Conservation (phyloP, 352 stramenopile genomes). For the Phytophthora lateralis region DNA sequence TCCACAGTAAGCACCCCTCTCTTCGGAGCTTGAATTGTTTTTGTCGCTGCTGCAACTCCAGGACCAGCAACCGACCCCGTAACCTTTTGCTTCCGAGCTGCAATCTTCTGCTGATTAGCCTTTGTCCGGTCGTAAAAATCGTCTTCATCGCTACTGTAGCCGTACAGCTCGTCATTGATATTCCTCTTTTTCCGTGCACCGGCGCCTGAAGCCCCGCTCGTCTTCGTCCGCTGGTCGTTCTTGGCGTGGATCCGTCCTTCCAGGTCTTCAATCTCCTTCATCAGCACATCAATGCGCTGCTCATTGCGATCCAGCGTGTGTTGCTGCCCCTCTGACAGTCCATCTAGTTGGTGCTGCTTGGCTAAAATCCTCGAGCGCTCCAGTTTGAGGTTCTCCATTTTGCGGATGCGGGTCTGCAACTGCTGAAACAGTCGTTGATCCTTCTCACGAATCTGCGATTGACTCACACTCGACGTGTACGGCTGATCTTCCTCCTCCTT, state of each 20-base stretch:
- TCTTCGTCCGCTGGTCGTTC: conserved; percentile 52
- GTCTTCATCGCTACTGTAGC: conserved; percentile 75
- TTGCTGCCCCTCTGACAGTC: conserved; percentile 69
- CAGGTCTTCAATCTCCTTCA: conserved; percentile 69
- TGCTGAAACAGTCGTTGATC: conserved; percentile 82
- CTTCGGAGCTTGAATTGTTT: conserved; percentile 1
- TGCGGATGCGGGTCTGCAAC: conserved; percentile 77
- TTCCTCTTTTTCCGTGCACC: conserved; percentile 24
- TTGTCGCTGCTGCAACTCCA: neutral
- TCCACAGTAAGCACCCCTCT: conserved; percentile 57
- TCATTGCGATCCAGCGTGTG: conserved; percentile 66
- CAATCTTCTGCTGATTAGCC: conserved; percentile 56
- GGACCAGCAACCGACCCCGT: neutral
- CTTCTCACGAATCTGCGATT: conserved; percentile 60
- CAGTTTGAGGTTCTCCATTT: conserved; percentile 81
- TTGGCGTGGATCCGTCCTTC: conserved; percentile 63
- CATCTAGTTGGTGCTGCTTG: conserved; percentile 71
- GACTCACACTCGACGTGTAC: conserved; percentile 61
- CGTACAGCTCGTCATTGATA: conserved; percentile 45
- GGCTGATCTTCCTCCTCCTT: conserved; percentile 49
- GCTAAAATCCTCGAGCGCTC: conserved; percentile 71
- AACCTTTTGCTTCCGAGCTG: conserved; percentile 39
- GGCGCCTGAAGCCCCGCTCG: conserved; percentile 10
- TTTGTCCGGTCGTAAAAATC: conserved; percentile 82
- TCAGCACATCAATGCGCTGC: conserved; percentile 56